Conservation (phyloP, 148 eudicot genomes). For the Rhododendron kiyosumense region DNA sequence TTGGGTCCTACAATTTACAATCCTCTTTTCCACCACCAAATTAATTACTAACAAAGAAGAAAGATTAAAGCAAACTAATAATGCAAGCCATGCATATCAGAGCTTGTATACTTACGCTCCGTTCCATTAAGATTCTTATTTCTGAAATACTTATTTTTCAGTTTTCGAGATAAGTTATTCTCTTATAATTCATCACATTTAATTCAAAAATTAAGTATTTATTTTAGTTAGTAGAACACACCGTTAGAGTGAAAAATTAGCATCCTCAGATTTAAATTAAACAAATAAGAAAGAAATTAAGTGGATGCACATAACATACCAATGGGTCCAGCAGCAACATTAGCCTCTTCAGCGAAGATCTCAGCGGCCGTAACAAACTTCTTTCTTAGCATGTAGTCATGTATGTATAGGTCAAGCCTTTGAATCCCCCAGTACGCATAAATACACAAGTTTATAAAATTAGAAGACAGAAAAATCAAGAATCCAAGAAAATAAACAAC, state of each 20-base stretch:
- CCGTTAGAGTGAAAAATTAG: not conserved
- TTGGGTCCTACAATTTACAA: not conserved
- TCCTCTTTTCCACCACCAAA: not conserved
- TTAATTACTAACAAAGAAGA: not conserved
- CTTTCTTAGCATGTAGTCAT: slow-evolving; percentile 28
- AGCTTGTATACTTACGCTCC: not conserved
- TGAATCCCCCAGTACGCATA: not conserved
- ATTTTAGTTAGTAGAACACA: too few species aligned
- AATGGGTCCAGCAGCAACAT: slow-evolving; percentile 9
- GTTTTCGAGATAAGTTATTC: too few species aligned
- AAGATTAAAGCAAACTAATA: not conserved
- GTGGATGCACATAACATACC: slow-evolving; percentile 16
- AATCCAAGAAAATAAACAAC: not conserved
- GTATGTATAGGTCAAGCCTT: slow-evolving; percentile 27
- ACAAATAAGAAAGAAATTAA: not conserved
- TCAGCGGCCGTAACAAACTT: slow-evolving; percentile 24
- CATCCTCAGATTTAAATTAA: not conserved
- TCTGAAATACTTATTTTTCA: too few species aligned
- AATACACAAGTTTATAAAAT: not conserved
- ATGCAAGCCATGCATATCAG: not conserved
- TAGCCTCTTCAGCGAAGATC: slow-evolving; percentile 33
- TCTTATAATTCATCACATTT: too few species aligned
- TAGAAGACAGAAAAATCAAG: not conserved
- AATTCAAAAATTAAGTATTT: too few species aligned
- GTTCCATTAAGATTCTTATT: too few species aligned